Conservation (phyloP, 768 basidiomycete genomes). For the Rhodosporidiobolus sp. region DNA sequence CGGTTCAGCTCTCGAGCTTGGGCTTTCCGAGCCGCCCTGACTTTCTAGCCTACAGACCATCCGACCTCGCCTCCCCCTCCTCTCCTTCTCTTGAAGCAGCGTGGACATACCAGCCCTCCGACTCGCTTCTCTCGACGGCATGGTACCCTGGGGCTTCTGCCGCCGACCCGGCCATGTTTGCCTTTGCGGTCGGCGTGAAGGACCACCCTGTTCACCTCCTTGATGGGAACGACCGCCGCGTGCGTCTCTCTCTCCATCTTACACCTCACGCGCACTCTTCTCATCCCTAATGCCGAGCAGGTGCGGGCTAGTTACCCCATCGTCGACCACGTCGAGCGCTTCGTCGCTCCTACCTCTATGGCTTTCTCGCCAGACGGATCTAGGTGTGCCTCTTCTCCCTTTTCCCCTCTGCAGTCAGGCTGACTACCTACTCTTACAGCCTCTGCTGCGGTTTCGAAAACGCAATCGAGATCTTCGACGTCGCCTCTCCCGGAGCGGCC, state of each 20-base stretch:
- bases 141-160: constrained; percentile 62
- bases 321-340: constrained; percentile 87
- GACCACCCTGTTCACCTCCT: constrained; percentile 82
- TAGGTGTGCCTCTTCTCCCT: constrained; percentile 55
- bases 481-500: constrained; percentile 64
- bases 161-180: constrained; percentile 63
- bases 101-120: constrained; percentile 20
- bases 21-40: background rate
- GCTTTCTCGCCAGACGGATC: constrained; percentile 68
- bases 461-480: constrained; percentile 80
- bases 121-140: constrained; percentile 35
- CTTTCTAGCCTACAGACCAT: background rate
- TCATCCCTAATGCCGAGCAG: constrained; percentile 51
- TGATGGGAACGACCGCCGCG: constrained; percentile 65
- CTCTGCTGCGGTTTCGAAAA: constrained; percentile 83
- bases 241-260: constrained; percentile 54
- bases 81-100: background rate
- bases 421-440: constrained; percentile 49
- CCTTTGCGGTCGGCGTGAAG: constrained; percentile 77
- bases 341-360: constrained; percentile 79
- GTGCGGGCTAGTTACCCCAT: constrained; percentile 87
- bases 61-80: background rate
- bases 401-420: background rate
- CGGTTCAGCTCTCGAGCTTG: background rate
- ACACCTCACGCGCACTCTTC: background rate